Base-by-base conservation (phyloP, 1,284 basidiomycete genomes). In the Termitomyces sp. region DNA sequence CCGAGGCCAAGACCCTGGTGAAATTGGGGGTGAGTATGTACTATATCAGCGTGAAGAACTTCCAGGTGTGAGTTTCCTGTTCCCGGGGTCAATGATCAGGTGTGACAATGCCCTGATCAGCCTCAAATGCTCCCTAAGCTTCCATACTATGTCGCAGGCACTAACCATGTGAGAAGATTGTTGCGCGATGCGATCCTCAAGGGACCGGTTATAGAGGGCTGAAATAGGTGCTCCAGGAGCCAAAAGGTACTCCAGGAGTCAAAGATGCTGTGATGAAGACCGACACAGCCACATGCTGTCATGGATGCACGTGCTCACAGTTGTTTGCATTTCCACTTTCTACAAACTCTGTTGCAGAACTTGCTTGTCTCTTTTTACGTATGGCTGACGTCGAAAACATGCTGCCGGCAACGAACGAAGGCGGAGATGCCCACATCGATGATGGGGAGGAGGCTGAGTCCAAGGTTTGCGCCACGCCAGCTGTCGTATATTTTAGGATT, bases 371-470 rank as follows among this genome's bases (percentile, higher is more conserved):
- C 39, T 53, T 60, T 57, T 43, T 48, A 42, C 41, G 50, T 58
- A 75, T 75, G 73, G 68, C 73, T 61, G 73, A 75, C 68, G 65
- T 71, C 64, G 70, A 74, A 66, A 61, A 73, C 59, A 71, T 71
- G 49, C 70, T 70, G 59, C 68, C 69, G 7, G 61, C 70, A 40
- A 59, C 68, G 52, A 72, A 69, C 58, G 65, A 60, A 41, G 68
- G 64, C 54, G 60, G 62, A 12, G 77, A 81, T 46, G 61, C 68
- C 26, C 61, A 64, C 33, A 69, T 81, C 44, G 81, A 83, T 50
- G 80, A 83, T 71, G 75, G 71, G 2, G 82, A 84, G 57, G 81
- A 83, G 57, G 80, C 75, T 1, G 82, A 83, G 62, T 75, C 81
- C 36, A 79, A 83, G 70, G 81, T 80, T 63, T 36, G 44, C 15